phyloP scores from a whole-genome alignment of 495 filamentous ascomycete genomes.

The Chaetomidium leptoderma region DNA sequence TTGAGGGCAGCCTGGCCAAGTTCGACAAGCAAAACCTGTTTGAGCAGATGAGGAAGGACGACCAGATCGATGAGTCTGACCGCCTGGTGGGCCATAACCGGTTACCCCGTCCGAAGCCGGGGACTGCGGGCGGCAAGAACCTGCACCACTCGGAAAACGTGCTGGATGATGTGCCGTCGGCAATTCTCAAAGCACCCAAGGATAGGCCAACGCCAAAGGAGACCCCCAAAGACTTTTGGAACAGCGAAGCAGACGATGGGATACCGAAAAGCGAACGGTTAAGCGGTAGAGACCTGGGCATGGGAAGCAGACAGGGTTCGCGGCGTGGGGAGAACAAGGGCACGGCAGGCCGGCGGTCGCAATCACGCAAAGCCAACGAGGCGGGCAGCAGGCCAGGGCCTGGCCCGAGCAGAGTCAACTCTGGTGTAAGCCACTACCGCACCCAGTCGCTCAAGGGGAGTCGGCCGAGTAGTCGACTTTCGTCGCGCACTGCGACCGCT shows the following conservation, averaged over 20 bases:
- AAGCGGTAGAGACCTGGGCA: constrained; percentile 37
- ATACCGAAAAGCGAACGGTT: constrained; percentile 40
- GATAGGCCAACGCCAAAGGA: constrained; percentile 41
- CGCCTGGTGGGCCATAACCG: constrained; percentile 88
- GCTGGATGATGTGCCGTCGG: constrained; percentile 59
- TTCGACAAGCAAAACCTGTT: constrained; percentile 92
- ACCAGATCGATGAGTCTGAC: constrained; percentile 80
- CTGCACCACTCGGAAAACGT: constrained; percentile 90
- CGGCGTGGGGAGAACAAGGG: constrained; percentile 49
- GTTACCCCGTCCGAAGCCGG: constrained; percentile 61
- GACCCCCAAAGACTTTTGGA: constrained; percentile 50
- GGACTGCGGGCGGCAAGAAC: constrained; percentile 82
- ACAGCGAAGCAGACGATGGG: constrained; percentile 67
- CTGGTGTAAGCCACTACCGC: constrained; percentile 40
- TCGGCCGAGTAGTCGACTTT: constrained; percentile 34
- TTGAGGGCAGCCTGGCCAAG: constrained; percentile 77
- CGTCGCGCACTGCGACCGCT: constrained; percentile 23
- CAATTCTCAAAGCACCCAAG: constrained; percentile 40
- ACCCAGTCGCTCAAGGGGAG: constrained; percentile 29
- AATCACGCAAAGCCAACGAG: constrained; percentile 60
- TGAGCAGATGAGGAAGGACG: constrained; percentile 79
- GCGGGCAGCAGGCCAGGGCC: constrained; percentile 21
- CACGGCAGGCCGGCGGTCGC: constrained; percentile 41
- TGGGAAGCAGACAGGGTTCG: constrained; percentile 49
- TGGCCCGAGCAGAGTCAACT: constrained; percentile 43